These are phyloP conservation scores for Blastosporella zonata DNA, from an alignment of 1,284 basidiomycete genomes.

Conservation along the genomic window DNA sequence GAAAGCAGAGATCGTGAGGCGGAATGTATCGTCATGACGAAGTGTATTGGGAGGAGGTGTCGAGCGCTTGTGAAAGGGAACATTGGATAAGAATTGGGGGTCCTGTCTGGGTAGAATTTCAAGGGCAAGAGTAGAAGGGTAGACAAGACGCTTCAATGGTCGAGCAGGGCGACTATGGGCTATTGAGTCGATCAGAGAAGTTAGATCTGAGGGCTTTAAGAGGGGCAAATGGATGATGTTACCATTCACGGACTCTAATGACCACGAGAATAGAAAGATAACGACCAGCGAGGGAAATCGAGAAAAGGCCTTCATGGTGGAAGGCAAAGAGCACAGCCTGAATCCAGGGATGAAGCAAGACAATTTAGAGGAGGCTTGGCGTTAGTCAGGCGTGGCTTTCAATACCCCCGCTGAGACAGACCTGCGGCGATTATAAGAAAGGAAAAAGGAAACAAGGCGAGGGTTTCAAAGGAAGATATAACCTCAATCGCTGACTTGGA, in stretches of 20 bases:
- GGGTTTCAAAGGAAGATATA: background rate
- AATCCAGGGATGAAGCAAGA: conserved; percentile 12
- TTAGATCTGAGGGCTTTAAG: conserved; percentile 6
- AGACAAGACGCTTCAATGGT: conserved; percentile 54
- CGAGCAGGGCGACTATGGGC: conserved; percentile 51
- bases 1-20: conserved; percentile 63
- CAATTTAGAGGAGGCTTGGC: conserved; percentile 19
- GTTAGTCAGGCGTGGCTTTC: conserved; percentile 16
- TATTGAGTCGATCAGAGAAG: conserved; percentile 23
- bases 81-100: conserved; percentile 20
- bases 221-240: conserved; percentile 11
- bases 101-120: conserved; percentile 62
- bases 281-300: conserved; percentile 35
- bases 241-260: conserved; percentile 25
- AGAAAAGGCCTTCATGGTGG: conserved; percentile 17
- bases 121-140: conserved; percentile 57
- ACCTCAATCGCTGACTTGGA: too few relatives aligned
- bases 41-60: conserved; percentile 34
- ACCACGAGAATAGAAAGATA: conserved; percentile 28
- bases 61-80: conserved; percentile 35
- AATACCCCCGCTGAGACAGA: conserved; percentile 9
- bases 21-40: conserved; percentile 61
- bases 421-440: conserved; percentile 15
- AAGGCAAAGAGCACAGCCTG: conserved; percentile 19
- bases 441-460: background rate